phyloP scores from a whole-genome alignment of 345 rosid species.

The Eucalyptus fibrosa region DNA sequence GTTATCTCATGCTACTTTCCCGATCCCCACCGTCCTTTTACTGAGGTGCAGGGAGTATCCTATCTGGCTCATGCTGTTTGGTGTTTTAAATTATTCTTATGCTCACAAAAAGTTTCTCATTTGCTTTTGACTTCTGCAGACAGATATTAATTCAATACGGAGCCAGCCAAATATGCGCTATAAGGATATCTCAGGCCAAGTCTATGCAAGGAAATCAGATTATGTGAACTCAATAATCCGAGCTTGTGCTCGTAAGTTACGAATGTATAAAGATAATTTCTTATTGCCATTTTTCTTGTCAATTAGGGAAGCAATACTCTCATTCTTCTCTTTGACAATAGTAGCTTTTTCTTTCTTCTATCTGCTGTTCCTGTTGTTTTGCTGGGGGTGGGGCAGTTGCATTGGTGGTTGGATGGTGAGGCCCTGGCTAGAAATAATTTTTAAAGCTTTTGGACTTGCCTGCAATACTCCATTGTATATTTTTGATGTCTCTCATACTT shows the following conservation, averaged over 20 bases:
- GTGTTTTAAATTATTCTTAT: neutral
- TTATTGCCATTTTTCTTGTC: neutral
- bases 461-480: neutral
- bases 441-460: neutral
- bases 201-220: constrained; percentile 64
- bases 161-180: constrained; percentile 78
- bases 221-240: constrained; percentile 73
- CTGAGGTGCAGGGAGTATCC: constrained; percentile 28
- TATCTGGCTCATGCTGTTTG: neutral
- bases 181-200: constrained; percentile 44
- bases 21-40: constrained; percentile 61
- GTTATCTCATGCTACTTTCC: constrained; percentile 85
- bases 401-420: neutral
- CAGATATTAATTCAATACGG: constrained; percentile 63
- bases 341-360: neutral
- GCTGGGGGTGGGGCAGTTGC: neutral
- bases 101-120: neutral
- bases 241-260: constrained; percentile 82
- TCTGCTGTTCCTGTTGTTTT: neutral
- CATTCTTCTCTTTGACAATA: neutral
- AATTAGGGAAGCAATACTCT: neutral
- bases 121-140: constrained; percentile 30
- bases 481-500: neutral
- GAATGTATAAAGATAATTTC: neutral
- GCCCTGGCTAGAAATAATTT: neutral